phyloP scores from a whole-genome alignment of 495 filamentous ascomycete genomes.

The Recurvomyces mirabilis region DNA sequence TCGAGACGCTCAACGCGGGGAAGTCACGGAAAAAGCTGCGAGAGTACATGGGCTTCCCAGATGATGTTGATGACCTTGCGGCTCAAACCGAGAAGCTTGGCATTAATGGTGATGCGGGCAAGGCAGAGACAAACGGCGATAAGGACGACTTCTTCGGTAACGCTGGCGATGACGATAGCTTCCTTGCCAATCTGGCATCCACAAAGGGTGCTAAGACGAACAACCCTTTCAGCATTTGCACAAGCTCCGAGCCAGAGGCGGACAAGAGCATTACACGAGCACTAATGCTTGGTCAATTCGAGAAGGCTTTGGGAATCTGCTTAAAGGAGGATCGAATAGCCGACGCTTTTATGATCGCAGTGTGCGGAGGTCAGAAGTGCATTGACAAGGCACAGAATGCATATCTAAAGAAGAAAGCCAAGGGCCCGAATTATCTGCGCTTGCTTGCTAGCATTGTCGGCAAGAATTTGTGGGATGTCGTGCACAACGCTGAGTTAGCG shows the following conservation, averaged over 20 bases:
- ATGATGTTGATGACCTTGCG: conserved; percentile 36
- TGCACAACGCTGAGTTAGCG: conserved; percentile 82
- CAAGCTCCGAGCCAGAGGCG: conserved; percentile 63
- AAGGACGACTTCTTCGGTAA: conserved; percentile 66
- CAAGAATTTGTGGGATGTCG: conserved; percentile 97
- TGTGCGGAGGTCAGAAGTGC: conserved; percentile 86
- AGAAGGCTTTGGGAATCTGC: conserved; percentile 77
- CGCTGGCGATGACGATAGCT: conserved; percentile 59
- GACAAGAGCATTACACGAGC: conserved; percentile 82
- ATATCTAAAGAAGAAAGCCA: conserved; percentile 63
- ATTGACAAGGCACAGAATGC: conserved; percentile 87
- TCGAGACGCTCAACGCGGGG: conserved; percentile 73
- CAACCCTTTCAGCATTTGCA: conserved; percentile 78
- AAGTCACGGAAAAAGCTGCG: conserved; percentile 71
- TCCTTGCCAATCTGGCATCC: conserved; percentile 63
- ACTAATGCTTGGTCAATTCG: conserved; percentile 80
- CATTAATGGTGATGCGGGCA: conserved; percentile 30
- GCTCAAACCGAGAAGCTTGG: conserved; percentile 11
- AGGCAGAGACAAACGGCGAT: conserved; percentile 34
- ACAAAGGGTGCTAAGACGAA: conserved; percentile 72
- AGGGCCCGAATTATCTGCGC: conserved; percentile 84
- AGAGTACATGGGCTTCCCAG: conserved; percentile 77
- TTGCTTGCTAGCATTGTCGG: conserved; percentile 83
- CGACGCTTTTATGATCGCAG: conserved; percentile 96
- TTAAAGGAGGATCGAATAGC: conserved; percentile 80